These are phyloP conservation scores for Fusarium camptoceras DNA, from an alignment of 2,329 filamentous ascomycete species.

Conservation along the genomic window DNA sequence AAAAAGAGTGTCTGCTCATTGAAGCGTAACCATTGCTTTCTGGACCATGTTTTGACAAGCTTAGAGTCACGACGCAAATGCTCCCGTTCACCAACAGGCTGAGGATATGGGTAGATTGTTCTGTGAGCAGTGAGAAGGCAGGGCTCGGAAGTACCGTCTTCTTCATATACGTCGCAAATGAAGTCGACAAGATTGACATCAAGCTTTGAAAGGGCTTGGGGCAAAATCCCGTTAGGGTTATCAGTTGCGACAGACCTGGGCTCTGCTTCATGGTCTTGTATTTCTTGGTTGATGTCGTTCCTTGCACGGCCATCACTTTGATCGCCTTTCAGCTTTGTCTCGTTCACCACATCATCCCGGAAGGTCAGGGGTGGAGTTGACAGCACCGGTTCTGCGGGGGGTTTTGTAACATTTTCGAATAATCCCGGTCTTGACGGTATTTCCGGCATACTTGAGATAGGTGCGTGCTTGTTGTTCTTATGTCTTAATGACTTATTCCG, in stretches of 20 bases:
- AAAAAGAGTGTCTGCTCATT: constrained; percentile 74
- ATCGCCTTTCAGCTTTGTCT: constrained; percentile 40
- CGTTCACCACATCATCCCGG: constrained; percentile 1
- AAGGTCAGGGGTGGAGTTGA: not conserved
- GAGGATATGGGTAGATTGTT: constrained; percentile 11
- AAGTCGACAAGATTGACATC: constrained; percentile 69
- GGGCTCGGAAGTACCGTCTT: constrained; percentile 65
- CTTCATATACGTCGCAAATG: constrained; percentile 69
- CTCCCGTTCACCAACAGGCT: constrained; percentile 24
- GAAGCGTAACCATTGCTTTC: constrained; percentile 68
- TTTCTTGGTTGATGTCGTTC: constrained; percentile 11
- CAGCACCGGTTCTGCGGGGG: constrained; percentile 24
- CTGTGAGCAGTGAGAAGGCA: constrained; percentile 45
- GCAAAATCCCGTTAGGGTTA: constrained; percentile 54
- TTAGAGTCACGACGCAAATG: constrained; percentile 23
- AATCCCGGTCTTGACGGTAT: constrained; percentile 53
- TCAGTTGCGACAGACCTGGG: not conserved
- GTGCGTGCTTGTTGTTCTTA: constrained; percentile 45
- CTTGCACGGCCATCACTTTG: constrained; percentile 37
- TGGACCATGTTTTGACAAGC: constrained; percentile 23
- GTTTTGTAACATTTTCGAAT: constrained; percentile 54
- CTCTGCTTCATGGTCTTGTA: not conserved
- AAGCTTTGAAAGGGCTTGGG: constrained; percentile 67
- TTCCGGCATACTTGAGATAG: constrained; percentile 50
- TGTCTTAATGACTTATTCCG: constrained; percentile 53